phyloP scores from a whole-genome alignment of 2,329 filamentous ascomycete genomes.

The Sporothrix globosa region DNA sequence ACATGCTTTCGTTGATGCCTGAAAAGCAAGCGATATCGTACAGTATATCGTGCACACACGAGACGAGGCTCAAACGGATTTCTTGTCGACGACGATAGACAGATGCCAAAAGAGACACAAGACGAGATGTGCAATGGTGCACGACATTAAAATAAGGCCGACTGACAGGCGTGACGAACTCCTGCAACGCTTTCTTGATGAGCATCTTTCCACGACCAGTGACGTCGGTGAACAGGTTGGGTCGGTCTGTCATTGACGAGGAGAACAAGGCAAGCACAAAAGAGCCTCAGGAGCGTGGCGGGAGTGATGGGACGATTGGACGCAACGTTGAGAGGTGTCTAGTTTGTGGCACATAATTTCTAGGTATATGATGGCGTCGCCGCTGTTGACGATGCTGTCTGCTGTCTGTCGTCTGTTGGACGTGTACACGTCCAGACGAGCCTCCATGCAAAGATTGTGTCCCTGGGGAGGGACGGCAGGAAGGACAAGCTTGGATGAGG shows the following conservation, averaged over 20 bases:
- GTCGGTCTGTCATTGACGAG: background rate
- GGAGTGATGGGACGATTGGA: background rate
- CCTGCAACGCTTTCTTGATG: background rate
- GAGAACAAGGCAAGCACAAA: background rate
- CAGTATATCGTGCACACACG: background rate
- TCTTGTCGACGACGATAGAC: background rate
- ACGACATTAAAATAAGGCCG: slow-evolving; percentile 6
- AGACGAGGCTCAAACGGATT: slow-evolving; percentile 1
- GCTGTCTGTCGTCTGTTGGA: background rate
- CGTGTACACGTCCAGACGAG: background rate
- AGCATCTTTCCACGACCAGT: no score
- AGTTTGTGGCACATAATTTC: background rate
- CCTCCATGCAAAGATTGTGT: slow-evolving; percentile 10
- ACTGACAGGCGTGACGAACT: slow-evolving; percentile 7
- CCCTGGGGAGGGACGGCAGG: background rate
- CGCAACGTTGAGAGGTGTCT: background rate
- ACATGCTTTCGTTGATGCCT: background rate
- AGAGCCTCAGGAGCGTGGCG: background rate
- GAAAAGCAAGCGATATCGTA: background rate
- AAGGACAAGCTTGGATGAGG: background rate
- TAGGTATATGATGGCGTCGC: background rate
- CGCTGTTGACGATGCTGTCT: background rate
- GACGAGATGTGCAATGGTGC: slow-evolving; percentile 3
- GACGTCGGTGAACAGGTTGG: slow-evolving; percentile 1
- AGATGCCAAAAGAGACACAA: background rate